A percentile compares a stretch with the other conserved stretches of the same genome.
Conservation (phyloP, 1,139 yeast species). For the Scheffersomyces illinoinensis region DNA sequence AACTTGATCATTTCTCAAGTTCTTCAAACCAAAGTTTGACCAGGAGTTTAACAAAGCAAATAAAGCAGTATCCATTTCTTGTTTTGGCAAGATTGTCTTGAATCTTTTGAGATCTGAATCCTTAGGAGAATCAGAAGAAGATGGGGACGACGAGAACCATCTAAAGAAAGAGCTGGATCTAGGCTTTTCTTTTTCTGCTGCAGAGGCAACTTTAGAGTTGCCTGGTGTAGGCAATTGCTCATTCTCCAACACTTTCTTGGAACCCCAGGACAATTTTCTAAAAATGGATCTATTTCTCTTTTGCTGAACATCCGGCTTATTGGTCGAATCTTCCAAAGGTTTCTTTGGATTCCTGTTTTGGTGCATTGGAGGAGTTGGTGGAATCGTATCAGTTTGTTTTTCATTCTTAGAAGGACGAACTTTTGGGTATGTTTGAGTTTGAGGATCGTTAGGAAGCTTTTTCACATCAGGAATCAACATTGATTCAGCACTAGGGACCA, state of each 20-base stretch:
- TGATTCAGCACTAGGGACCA: conserved; percentile 38
- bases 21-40: conserved; percentile 69
- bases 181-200: conserved; percentile 30
- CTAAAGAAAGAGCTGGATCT: conserved; percentile 38
- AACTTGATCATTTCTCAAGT: conserved; percentile 48
- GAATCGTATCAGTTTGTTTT: conserved; percentile 13
- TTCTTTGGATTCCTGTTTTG: conserved; percentile 15
- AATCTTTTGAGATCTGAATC: conserved; percentile 36
- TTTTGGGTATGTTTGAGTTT: conserved; percentile 26
- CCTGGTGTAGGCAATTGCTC: conserved; percentile 41
- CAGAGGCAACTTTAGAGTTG: conserved; percentile 31
- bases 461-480: conserved; percentile 38
- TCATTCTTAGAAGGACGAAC: conserved; percentile 20
- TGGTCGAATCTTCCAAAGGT: conserved; percentile 37
- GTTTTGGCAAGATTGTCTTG: conserved; percentile 48
- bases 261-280: conserved; percentile 63
- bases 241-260: conserved; percentile 34
- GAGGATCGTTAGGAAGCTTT: conserved; percentile 7
- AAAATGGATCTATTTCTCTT: conserved; percentile 54
- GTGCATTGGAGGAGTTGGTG: conserved; percentile 21
- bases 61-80: conserved; percentile 65
- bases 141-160: conserved; percentile 41
- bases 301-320: conserved; percentile 22
- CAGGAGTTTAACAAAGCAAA: conserved; percentile 64
- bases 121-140: conserved; percentile 3